Base-by-base conservation (phyloP, 2,329 filamentous ascomycete species). In the Lachnellula suecica region DNA sequence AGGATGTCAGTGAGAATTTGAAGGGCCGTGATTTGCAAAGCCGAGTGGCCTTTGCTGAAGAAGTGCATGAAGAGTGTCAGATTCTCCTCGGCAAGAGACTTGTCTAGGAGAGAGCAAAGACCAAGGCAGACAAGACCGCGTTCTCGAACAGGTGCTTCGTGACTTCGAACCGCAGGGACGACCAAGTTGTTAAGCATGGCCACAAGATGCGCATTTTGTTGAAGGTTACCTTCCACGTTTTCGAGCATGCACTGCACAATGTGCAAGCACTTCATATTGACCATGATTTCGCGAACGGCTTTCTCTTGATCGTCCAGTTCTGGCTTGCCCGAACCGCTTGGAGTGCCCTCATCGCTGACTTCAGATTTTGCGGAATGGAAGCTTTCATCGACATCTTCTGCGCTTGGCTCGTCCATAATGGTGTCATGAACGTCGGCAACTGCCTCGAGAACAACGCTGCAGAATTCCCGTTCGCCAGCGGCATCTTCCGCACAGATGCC, bases 121-220 rank as follows among this genome's bases (percentile, higher is more conserved):
- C 94, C 94, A 9, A 99, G 75, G 64, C 93, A 97, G 19, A 95
- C 79, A 11, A 99, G 77, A 17, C 94, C 94, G 51, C 91, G 83
- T 72, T 99, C 94, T 56, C 94, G 84, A 41, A 99, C 91, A 1
- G 92, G 91, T 4, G 91, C 89, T 67, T 97, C 92, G 62, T 96
- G 91, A 65, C 89, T 94, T 59, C 93, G 86, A 15, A 99, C 93
- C 24, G 94, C 94, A 6, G 94, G 94, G 2, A 99, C 91, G 40
- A 99, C 90, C 8, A 99, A 81, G 60, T 94, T 97, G 75, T 99
- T 97, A 45, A 99, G 79, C 88, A 97, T 97, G n/a, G 89, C 89
- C 4, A 96, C 90, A n/a, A 97, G 74, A 66, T 96, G 88, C 52
- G 88, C 85, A 68, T 96, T 96, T 61, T 92, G 83, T 71, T 97